Evolutionary conservation across 331 rosid genomes (phyloP).

Genomic region (Malus hybrid): DNA sequence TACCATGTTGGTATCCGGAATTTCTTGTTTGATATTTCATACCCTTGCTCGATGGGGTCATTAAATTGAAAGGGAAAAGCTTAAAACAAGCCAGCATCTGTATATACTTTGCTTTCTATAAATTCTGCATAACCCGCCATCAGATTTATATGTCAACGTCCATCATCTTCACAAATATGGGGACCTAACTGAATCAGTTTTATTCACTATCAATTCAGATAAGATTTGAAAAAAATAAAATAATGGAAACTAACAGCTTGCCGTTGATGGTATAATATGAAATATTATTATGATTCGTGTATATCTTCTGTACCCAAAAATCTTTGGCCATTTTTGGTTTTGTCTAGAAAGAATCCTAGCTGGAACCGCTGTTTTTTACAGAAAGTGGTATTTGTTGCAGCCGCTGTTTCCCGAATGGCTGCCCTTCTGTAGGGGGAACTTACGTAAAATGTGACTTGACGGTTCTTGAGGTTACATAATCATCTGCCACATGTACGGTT

Average conservation of each 20-base stretch:
- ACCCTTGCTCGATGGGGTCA: background rate
- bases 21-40: background rate
- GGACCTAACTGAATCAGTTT: background rate
- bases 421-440: conserved; percentile 6
- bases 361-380: conserved; percentile 23
- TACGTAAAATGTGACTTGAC: background rate
- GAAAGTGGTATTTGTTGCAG: conserved; percentile 36
- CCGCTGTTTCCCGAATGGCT: conserved; percentile 44
- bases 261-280: background rate
- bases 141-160: background rate
- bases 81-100: background rate
- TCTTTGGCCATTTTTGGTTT: background rate
- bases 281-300: too few species aligned
- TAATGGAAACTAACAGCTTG: background rate
- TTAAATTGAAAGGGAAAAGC: background rate
- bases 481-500: conserved; percentile 36
- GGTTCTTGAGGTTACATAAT: background rate
- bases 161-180: background rate
- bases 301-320: background rate
- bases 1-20: background rate
- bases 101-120: background rate
- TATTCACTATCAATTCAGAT: background rate
- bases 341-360: background rate
- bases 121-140: background rate
- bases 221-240: too few species aligned